phyloP scores from a whole-genome alignment of 2,329 filamentous ascomycete genomes.

The Xylaria sp. region DNA sequence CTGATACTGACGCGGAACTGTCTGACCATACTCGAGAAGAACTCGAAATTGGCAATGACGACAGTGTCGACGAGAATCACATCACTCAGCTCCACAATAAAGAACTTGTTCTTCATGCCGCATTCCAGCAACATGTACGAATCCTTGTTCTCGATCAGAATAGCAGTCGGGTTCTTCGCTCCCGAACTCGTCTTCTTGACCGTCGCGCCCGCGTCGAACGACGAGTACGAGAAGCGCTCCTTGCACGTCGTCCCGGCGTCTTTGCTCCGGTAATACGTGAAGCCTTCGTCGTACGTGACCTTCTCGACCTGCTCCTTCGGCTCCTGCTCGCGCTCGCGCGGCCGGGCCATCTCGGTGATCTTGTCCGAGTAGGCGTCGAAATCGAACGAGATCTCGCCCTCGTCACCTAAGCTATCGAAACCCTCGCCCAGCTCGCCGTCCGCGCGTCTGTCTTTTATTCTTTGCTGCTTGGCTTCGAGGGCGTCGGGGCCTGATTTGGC shows the following conservation, averaged over 20 bases:
- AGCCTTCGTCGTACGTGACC: slow-evolving; percentile 43
- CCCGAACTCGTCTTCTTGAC: slow-evolving; percentile 84
- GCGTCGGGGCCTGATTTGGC: slow-evolving; percentile 72
- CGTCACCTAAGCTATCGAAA: slow-evolving; percentile 76
- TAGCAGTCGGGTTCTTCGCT: slow-evolving; percentile 80
- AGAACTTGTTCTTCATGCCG: slow-evolving; percentile 78
- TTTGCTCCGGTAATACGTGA: slow-evolving; percentile 66
- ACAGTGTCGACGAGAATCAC: slow-evolving; percentile 84
- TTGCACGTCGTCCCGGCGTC: slow-evolving; percentile 97
- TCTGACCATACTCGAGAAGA: slow-evolving; percentile 95
- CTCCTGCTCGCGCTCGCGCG: slow-evolving; percentile 25
- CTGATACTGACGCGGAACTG: slow-evolving; percentile 88
- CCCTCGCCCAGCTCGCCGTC: slow-evolving; percentile 55
- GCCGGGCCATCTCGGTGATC: slow-evolving; percentile 38
- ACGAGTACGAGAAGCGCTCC: slow-evolving; percentile 94
- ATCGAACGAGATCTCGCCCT: slow-evolving; percentile 69
- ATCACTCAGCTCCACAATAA: slow-evolving; percentile 91
- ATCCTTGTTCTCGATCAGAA: slow-evolving; percentile 95
- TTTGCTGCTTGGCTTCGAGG: slow-evolving; percentile 60
- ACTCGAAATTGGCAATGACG: slow-evolving; percentile 97
- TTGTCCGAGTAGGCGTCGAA: slow-evolving; percentile 47
- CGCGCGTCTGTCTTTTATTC: slow-evolving; percentile 46
- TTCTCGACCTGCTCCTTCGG: slow-evolving; percentile 37
- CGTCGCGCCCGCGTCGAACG: slow-evolving; percentile 92
- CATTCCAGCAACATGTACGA: slow-evolving; percentile 97